A percentile compares a stretch with the other conserved stretches of the same genome.
phyloP scores from a whole-genome alignment of 345 rosid genomes.

The Syzygium aromaticum region DNA sequence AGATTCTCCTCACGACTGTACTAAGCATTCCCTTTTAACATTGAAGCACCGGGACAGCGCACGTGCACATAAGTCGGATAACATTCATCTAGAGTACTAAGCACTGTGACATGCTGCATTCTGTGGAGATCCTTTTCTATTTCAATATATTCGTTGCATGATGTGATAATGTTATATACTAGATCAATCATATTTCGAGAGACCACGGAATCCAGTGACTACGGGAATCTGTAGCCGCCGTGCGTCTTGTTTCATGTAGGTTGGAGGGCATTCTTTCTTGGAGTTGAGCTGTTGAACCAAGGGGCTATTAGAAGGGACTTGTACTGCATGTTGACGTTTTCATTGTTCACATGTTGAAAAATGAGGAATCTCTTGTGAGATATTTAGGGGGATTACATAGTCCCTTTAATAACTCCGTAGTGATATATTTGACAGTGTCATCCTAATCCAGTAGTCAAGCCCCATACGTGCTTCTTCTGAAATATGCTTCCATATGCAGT shows the following conservation, averaged over 20 bases:
- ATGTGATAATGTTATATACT: background rate
- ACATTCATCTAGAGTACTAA: background rate
- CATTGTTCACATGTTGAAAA: background rate
- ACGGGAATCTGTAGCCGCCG: background rate
- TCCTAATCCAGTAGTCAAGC: background rate
- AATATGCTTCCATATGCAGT: background rate
- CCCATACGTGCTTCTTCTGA: background rate
- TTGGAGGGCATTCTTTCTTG: background rate
- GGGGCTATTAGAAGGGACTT: background rate
- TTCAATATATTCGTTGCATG: background rate
- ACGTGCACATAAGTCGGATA: background rate
- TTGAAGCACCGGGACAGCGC: background rate
- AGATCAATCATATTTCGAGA: background rate
- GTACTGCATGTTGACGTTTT: background rate
- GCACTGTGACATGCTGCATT: background rate
- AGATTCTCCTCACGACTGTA: background rate
- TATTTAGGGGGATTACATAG: background rate
- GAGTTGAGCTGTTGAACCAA: background rate
- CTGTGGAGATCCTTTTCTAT: background rate
- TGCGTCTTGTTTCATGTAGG: background rate
- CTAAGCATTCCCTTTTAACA: background rate
- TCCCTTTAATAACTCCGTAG: background rate
- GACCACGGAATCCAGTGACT: background rate
- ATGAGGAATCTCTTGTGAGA: background rate
- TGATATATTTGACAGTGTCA: background rate